These are phyloP conservation scores for Monilinia polystroma DNA, from an alignment of 2,329 filamentous ascomycete genomes.

Conservation along the genomic window DNA sequence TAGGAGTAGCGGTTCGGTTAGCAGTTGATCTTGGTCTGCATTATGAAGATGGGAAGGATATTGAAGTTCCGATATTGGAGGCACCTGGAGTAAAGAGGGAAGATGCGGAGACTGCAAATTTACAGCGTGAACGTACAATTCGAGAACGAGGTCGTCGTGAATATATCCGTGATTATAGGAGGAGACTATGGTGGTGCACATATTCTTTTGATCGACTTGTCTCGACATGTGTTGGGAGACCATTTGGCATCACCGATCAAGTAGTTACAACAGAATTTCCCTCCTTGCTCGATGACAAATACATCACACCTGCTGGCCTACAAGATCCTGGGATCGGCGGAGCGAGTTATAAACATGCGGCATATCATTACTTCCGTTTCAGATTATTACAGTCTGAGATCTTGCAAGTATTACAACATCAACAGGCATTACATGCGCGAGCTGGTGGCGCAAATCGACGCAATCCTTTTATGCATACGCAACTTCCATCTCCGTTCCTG, in stretches of 20 bases:
- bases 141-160: conserved; percentile 68
- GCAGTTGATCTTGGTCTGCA: conserved; percentile 91
- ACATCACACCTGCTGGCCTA: conserved; percentile 80
- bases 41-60: conserved; percentile 78
- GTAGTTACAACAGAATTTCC: conserved; percentile 95
- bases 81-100: conserved; percentile 42
- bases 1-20: conserved; percentile 85
- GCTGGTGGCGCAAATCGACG: conserved; percentile 60
- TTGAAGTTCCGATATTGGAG: conserved; percentile 57
- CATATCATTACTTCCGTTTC: conserved; percentile 88
- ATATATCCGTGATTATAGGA: conserved; percentile 81
- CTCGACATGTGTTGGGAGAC: conserved; percentile 87
- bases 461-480: conserved; percentile 74
- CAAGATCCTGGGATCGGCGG: conserved; percentile 57
- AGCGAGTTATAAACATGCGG: conserved; percentile 85
- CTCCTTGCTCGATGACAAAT: conserved; percentile 81
- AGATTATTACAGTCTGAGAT: conserved; percentile 92
- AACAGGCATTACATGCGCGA: conserved; percentile 79
- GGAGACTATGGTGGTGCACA: conserved; percentile 94
- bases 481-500: conserved; percentile 81
- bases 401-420: conserved; percentile 86
- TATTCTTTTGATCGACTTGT: conserved; percentile 95
- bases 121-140: conserved; percentile 40
- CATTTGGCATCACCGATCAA: conserved; percentile 93
- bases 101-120: conserved; percentile 37